Base-by-base conservation (phyloP, 805 yeast genomes). In the Monosporozyma servazzii region DNA sequence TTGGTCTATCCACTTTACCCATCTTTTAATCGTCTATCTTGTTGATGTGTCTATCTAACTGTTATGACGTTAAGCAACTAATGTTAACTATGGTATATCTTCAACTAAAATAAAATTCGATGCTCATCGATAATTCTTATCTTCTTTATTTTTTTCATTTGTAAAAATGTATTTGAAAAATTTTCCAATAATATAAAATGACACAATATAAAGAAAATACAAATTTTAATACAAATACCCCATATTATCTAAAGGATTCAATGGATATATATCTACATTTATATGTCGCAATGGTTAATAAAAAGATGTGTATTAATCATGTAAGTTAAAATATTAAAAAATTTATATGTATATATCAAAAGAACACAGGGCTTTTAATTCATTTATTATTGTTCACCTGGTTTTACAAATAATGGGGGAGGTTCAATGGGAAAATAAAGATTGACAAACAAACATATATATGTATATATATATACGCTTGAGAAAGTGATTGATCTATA, bases 1-100 rank as follows among this genome's bases (percentile, higher is more conserved):
- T 66, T 13, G 90, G 88, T 66, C 81, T 75, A 42, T 56, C 56
- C 10, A 43, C 48, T 7, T 21, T 20, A 29, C 47, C 46, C 49
- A 45, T 50, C 33, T 39, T 18, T n/a, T 31, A 5, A 11, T 20
- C 11, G 30, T 29, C 8, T 29, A 30, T 11, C 21, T 36, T 37
- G 18, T n/a, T 5, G 10, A 37, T 8, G 17, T 33, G 27, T 7
- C 7, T 25, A 25, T 25, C 27, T 25, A 25, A 7, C 27, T 25
- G 27, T 7, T 5, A 25, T 25, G 27, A 25, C 5, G 7, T 25
- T 25, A 25, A 30, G 36, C 30, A 7, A 29, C 9, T 21, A 43
- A 43, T 37, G 17, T 7, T 17, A 15, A n/a, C 15, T 27, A 29
- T 27, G 30, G 30, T 30, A 15, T n/a, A 6, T 29, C 13, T 10